Base-by-base conservation (phyloP, 2,329 filamentous ascomycete genomes). In the Aureobasidium vineae region DNA sequence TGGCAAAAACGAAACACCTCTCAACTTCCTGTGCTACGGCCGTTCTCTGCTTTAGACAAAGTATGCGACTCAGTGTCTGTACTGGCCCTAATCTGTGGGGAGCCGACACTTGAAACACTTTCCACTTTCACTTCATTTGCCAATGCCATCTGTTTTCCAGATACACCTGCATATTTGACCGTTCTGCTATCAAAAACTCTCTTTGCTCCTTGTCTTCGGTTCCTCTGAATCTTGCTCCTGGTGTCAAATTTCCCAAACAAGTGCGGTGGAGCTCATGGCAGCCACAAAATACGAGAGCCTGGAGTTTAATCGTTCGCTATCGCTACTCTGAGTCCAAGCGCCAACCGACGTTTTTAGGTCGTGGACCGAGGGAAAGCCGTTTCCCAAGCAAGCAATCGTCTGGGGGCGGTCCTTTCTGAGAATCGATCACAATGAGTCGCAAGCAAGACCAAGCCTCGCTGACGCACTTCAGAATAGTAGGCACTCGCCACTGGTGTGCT, bases 261-360 rank as follows among this genome's bases (percentile, higher is more conserved):
- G 43, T 23, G 45, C 43, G 23, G 59, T 63, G 59, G 59, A 50
- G 28, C 41, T 40, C 11, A 21, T 63, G 43, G 45, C 59, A 63
- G 59, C 59, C 59, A 63, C 59, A n/a, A 23, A 63, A 63, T 63
- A 63, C 59, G 59, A 63, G 16, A 59, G 59, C 41, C 33, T 40
- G n/a, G 59, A 63, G 59, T 63, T 50, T 63, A 63, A 21, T 50
- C 36, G 28, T 33, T 63, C 59, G 45, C 59, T 50, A 26, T 63
- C 41, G 41, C 43, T 28, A 50, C 23, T 38, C 31, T 8, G 2
- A 50, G 59, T 15, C 45, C 13, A 50, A 63, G 59, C 59, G 59
- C 33, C 59, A n/a, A 50, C 21, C 43, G 45, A 50, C 59, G 59
- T 36, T 28, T 63, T 50, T 40, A 63, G 31, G 33, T 63, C 43